Base-by-base conservation (phyloP, 2,329 filamentous ascomycete species). In the Fusarium oxysporum region DNA sequence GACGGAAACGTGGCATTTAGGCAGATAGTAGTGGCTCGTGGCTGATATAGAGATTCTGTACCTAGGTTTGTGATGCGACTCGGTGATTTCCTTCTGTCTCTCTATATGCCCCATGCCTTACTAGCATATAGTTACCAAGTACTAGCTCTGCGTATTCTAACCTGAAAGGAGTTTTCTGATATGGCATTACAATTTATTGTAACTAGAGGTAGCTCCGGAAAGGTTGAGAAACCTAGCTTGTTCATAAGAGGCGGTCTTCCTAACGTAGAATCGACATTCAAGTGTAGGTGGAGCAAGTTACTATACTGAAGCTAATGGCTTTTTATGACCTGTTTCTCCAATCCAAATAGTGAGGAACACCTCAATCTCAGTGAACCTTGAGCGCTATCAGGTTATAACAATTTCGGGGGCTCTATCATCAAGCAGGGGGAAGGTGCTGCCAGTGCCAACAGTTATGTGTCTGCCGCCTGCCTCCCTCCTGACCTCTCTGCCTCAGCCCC, bases 121-220 rank as follows among this genome's bases (percentile, higher is more conserved):
- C 43, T 6, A 23, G 40, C n/a, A 16, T 16, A 17, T 14, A 43
- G 14, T 17, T 9, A 14, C 10, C 21, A 8, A 21, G 25, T 28
- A 14, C 19, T 3, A 19, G 25, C 25, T 45, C 16, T 28, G 44
- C 12, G 8, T 45, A 1, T 45, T 7, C 3, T 28, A 28, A 45
- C 2, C 5, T 17, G 8, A 45, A 45, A 7, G 12, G 23, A 14
- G 25, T 21, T 28, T 47, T 25, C 44, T 47, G 1, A 11, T 21
- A 8, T 8, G 4, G 4, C 6, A 47, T 16, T 17, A 10, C 8
- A 21, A 5, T 8, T 11, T 14, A 16, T 16, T 7, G 10, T 4
- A 47, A 6, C 25, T 25, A 25, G 23, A 25, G 23, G 5, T 25
- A 25, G 23, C 4, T 25, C 23, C 23, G 23, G 23, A 25, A 25